Conservation (phyloP, 2,329 filamentous ascomycete genomes). For the Colletotrichum eleusines region DNA sequence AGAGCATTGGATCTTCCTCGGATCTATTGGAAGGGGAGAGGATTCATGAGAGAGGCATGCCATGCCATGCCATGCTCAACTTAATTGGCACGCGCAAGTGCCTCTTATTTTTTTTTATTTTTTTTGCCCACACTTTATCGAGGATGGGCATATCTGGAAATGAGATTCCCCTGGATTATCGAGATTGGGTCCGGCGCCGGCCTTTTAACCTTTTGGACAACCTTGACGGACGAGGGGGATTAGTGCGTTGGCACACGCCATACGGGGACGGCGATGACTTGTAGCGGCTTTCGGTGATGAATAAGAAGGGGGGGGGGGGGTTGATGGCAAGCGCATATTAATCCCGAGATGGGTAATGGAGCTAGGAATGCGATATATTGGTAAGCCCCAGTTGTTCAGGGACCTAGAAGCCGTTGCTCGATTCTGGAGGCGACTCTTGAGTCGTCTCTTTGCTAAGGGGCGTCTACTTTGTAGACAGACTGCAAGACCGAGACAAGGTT, state of each 20-base stretch:
- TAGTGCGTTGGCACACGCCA: too few relatives aligned
- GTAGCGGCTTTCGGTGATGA: slow-evolving; percentile 2
- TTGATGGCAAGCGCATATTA: slow-evolving; percentile 31
- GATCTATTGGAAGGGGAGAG: slow-evolving; percentile 2
- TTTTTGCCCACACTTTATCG: slow-evolving; percentile 24
- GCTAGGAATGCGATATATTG: slow-evolving; percentile 7
- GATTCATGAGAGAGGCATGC: background rate
- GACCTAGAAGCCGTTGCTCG: slow-evolving; percentile 1
- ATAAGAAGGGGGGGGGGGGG: slow-evolving; percentile 2
- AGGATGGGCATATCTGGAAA: slow-evolving; percentile 33
- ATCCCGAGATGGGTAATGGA: slow-evolving; percentile 34
- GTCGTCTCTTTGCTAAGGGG: background rate
- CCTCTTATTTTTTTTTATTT: background rate
- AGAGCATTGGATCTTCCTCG: background rate
- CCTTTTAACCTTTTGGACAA: slow-evolving; percentile 29
- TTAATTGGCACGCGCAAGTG: slow-evolving; percentile 15
- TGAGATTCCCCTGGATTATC: slow-evolving; percentile 37
- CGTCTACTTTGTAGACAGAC: too few relatives aligned
- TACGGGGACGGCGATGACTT: background rate
- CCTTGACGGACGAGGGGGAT: slow-evolving; percentile 1
- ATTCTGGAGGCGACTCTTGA: background rate
- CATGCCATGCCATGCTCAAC: background rate
- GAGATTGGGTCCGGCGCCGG: slow-evolving; percentile 35
- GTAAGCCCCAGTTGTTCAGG: background rate
- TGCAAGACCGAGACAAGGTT: background rate